Conservation (phyloP, 2,329 filamentous ascomycete species). For the Arthrobotrys entomopaga region DNA sequence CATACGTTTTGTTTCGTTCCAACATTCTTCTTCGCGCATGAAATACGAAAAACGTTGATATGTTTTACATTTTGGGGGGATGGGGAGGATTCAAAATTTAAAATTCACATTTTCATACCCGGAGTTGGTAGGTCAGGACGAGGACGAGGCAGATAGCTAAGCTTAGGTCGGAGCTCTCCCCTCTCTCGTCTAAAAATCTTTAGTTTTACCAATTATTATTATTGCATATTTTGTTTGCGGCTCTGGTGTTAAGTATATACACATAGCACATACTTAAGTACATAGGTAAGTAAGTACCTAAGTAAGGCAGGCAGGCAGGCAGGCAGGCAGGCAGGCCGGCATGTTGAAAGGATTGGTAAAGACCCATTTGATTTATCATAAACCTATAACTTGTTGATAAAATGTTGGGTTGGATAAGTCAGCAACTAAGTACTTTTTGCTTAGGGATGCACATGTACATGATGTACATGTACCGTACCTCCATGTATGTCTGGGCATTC, state of each 20-base stretch:
- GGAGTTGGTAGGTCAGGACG: conserved; percentile 41
- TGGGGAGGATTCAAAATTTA: too few relatives aligned
- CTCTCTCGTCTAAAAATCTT: conserved; percentile 34
- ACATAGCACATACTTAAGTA: too few relatives aligned
- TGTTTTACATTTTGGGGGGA: conserved; percentile 2
- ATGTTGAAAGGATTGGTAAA: conserved; percentile 10
- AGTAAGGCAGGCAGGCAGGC: conserved; percentile 22
- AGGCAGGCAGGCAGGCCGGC: neutral
- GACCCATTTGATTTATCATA: conserved; percentile 17
- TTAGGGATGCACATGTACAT: too few relatives aligned
- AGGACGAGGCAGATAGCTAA: conserved; percentile 18
- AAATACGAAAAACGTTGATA: conserved; percentile 27
- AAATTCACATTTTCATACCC: conserved; percentile 26
- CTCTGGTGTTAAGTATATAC: conserved; percentile 12
- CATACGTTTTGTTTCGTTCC: conserved; percentile 16
- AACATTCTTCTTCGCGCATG: conserved; percentile 39
- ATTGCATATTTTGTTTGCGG: conserved; percentile 22
- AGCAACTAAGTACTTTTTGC: too few relatives aligned
- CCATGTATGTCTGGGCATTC: neutral
- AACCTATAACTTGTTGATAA: conserved; percentile 5
- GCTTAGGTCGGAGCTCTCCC: conserved; percentile 37
- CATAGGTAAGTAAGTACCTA: too few relatives aligned
- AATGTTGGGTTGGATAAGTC: conserved; percentile 24
- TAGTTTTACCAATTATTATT: conserved; percentile 23
- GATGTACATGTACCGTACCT: too few relatives aligned